Percentiles rank a stretch among this genome's conserved stretches.
phyloP scores from a whole-genome alignment of 345 rosid genomes.

The Euphorbia tirucalli region DNA sequence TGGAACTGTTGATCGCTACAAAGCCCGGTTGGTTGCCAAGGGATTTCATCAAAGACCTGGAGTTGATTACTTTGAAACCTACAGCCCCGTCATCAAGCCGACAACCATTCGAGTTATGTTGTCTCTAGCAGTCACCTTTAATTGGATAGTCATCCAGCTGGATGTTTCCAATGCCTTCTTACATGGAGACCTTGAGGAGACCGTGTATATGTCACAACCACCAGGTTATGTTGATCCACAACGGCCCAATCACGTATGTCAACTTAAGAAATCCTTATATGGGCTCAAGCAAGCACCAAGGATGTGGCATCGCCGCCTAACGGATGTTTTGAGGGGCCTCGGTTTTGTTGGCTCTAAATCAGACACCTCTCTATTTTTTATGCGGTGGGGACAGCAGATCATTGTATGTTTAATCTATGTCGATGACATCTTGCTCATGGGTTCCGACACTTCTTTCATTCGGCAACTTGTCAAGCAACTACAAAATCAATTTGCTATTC shows the following conservation, averaged over 20 bases:
- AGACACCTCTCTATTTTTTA: not conserved
- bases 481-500: not conserved
- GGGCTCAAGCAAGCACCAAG: not conserved
- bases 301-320: not conserved
- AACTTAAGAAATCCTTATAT: not conserved
- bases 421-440: not conserved
- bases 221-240: not conserved
- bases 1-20: not conserved
- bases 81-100: no score
- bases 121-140: not conserved
- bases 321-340: no score
- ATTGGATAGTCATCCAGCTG: not conserved
- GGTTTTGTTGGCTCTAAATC: not conserved
- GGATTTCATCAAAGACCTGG: not conserved
- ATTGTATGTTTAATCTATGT: not conserved
- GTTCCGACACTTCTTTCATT: not conserved
- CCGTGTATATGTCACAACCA: not conserved
- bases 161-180: not conserved
- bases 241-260: not conserved
- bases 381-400: not conserved
- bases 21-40: not conserved
- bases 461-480: not conserved
- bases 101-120: not conserved
- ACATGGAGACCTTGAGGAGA: not conserved
- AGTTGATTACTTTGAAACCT: not conserved